These are phyloP conservation scores for Gyromitra esculenta DNA, from an alignment of 2,329 filamentous ascomycete species.

Conservation along the genomic window DNA sequence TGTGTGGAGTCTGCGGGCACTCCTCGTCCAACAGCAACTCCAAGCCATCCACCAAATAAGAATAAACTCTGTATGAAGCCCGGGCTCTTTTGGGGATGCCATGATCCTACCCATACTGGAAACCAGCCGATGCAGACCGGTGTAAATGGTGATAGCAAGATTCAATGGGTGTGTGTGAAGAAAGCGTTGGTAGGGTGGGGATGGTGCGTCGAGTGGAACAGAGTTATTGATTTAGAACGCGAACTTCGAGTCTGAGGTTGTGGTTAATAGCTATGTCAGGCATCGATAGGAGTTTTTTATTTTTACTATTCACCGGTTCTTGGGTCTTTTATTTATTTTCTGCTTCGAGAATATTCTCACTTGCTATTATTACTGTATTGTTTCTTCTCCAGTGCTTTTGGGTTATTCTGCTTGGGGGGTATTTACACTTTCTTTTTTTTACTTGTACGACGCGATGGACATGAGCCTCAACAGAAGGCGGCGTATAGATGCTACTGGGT, in stretches of 20 bases:
- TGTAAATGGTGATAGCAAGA: not conserved
- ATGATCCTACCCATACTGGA: constrained; percentile 6
- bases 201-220: constrained; percentile 36
- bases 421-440: constrained; percentile 20
- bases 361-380: constrained; percentile 31
- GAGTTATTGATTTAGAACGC: not conserved
- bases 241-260: constrained; percentile 34
- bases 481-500: constrained; percentile 34
- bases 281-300: constrained; percentile 7
- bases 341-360: constrained; percentile 11
- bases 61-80: constrained; percentile 22
- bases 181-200: constrained; percentile 26
- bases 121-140: constrained; percentile 3
- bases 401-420: constrained; percentile 16
- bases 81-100: constrained; percentile 30
- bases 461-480: constrained; percentile 9
- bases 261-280: not conserved
- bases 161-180: constrained; percentile 20
- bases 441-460: constrained; percentile 17
- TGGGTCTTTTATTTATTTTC: constrained; percentile 14
- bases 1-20: constrained; percentile 30
- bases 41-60: not conserved
- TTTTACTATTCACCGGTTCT: not conserved
- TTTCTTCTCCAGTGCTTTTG: constrained; percentile 25
- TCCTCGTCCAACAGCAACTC: not conserved